Evolutionary conservation across 2,329 filamentous ascomycete species (phyloP).

Genomic region (Penicillium sp.): DNA sequence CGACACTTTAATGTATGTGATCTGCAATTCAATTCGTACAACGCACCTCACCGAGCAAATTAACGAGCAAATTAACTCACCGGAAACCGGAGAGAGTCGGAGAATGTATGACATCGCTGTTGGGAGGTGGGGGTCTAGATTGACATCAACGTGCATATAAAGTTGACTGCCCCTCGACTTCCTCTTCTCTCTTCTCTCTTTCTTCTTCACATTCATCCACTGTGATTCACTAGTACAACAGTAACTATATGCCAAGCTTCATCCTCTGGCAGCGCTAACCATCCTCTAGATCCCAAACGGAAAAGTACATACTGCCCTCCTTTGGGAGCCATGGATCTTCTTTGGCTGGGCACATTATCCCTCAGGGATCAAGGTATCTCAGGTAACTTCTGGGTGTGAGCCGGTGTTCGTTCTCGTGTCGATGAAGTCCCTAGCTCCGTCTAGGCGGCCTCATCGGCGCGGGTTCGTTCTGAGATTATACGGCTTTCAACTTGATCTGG

Average conservation of each 20-base stretch:
- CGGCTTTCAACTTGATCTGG: conserved; percentile 94
- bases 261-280: conserved; percentile 14
- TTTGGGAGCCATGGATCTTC: conserved; percentile 40
- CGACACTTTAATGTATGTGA: background rate
- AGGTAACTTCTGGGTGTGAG: conserved; percentile 59
- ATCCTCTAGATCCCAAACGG: conserved; percentile 14
- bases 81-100: conserved; percentile 24
- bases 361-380: conserved; percentile 52
- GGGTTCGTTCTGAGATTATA: conserved; percentile 71
- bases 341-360: conserved; percentile 42
- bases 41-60: background rate
- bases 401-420: conserved; percentile 60
- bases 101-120: background rate
- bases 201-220: conserved; percentile 9
- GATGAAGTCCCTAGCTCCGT: conserved; percentile 26
- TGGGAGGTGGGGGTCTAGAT: conserved; percentile 12
- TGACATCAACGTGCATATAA: conserved; percentile 42
- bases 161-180: conserved; percentile 22
- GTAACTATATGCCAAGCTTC: conserved; percentile 20
- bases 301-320: conserved; percentile 27
- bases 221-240: conserved; percentile 9
- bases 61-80: conserved; percentile 7
- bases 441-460: conserved; percentile 5
- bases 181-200: conserved; percentile 3
- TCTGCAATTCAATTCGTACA: conserved; percentile 6